Conservation (phyloP, 371 early-diverging fungal genomes). For the Parasitella parasitica region DNA sequence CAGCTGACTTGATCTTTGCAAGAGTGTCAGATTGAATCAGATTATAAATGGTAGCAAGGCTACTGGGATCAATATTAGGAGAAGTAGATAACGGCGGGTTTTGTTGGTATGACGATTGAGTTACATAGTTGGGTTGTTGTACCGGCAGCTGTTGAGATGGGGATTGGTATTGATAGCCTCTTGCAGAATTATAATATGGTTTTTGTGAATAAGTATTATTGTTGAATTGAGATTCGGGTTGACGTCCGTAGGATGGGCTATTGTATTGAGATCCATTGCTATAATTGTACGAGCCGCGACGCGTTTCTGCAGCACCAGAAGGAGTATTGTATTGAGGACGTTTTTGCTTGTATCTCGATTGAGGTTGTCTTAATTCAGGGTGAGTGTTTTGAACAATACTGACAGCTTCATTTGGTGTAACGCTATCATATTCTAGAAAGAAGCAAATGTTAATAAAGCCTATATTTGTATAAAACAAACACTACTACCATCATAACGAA, state of each 20-base stretch:
- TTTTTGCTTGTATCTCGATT: background rate
- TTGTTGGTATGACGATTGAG: background rate
- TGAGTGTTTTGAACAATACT: constrained; percentile 12
- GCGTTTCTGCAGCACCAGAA: background rate
- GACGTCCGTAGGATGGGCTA: background rate
- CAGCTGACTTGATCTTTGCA: background rate
- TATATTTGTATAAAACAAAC: background rate
- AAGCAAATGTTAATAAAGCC: background rate
- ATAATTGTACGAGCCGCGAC: no score
- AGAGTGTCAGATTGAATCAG: constrained; percentile 15
- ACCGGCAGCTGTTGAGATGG: background rate
- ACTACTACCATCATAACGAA: constrained; percentile 28
- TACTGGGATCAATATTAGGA: constrained; percentile 19
- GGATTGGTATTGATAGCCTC: background rate
- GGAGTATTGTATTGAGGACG: background rate
- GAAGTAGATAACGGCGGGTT: background rate
- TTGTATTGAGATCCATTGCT: background rate
- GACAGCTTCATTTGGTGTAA: constrained; percentile 25
- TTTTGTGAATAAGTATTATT: background rate
- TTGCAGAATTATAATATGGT: background rate
- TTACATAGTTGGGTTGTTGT: background rate
- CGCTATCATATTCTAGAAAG: constrained; percentile 27
- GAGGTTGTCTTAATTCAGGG: background rate
- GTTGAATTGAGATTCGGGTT: background rate
- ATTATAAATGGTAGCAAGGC: constrained; percentile 19